Evolutionary conservation across 306 rosid species (phyloP), one percentile per base, ranked within the genome.

Genomic region (Prunus campanulata): DNA sequence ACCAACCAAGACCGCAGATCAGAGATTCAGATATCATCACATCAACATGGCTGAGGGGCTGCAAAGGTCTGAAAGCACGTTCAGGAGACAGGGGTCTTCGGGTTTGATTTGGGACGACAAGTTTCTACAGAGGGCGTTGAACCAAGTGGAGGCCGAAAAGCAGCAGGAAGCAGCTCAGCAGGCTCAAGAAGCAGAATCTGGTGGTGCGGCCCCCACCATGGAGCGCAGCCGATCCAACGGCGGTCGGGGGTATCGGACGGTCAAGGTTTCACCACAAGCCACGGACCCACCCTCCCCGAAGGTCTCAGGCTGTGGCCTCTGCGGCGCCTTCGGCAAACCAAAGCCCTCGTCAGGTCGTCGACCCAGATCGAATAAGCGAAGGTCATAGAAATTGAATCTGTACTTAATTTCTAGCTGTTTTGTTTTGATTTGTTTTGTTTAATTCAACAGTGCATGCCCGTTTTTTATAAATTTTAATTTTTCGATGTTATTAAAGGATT

Each of bases 271-370:
- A 55, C 79, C 90, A 25, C 71, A 85, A 3, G 18, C 80, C 48
- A 59, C 7, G 47, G 97, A 92, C 81, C 97, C 97, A 6, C 91
- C 96, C 47, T 88, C 97, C 80, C 97, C 97, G 0, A 90, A 88
- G 80, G 75, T 88, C n/a, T 22, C 87, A 8, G 76, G 85, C 3
- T 90, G 96, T 74, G 86, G 87, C 24, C 15, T 88, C 14, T 92
- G 97, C 60, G 85, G 83, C 61, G n/a, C 89, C 8, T 87, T 88
- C 44, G 86, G 86, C 0, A 85, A 87, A 75, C 83, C 86, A 1
- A 87, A 88, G 81, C 79, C 90, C 12, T 59, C 60, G 54, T 61
- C 56, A 9, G 27, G 77, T 6, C 81, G 48, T 56, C 71, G 75
- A 15, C 56, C 82, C 6, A 87, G 83, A 77, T 68, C 87, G 61